Evolutionary conservation across 2,329 filamentous ascomycete genomes (phyloP), one percentile per base, ranked within the genome.

Genomic region (Botrytis cinerea): DNA sequence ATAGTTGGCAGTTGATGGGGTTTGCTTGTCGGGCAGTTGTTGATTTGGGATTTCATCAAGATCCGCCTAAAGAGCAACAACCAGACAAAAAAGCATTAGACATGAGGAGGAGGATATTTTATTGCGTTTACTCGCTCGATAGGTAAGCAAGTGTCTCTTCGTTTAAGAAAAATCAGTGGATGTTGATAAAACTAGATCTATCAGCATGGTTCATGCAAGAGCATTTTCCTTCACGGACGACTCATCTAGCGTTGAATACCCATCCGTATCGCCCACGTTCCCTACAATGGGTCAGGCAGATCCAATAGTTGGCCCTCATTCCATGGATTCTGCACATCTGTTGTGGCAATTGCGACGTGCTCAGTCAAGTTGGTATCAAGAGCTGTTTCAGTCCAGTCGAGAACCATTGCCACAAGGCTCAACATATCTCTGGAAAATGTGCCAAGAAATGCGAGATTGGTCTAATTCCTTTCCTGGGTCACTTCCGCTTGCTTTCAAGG

Each of bases 181-280:
- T 68, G 35, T 38, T 68, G 79, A 57, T 62, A 9, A 28, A 35
- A 43, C 20, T 76, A 94, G 94, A 79, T 91, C 93, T 18, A 95
- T 97, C 63, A 97, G 94, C 78, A 92, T 97, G 85, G 93, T 95
- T 7, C 90, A 97, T 77, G 93, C 93, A 18, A 88, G 94, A 48
- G 91, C 94, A 0, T 98, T 98, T 81, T 97, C 95, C 0, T 98
- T 98, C 80, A 95, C 94, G 0, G 95, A 98, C 80, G 93, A 95
- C 73, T 92, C 95, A 9, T 88, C 93, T 40, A 91, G 93, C 76
- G 95, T 98, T 45, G 89, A 88, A n/a, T 88, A 94, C 75, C 94
- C 94, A 1, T 87, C 88, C 71, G 80, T 83, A n/a, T 79, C 78
- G 45, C 75, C 70, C 62, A 76, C 80, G 59, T 43, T 75, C 75